Base-by-base conservation (phyloP, 2,329 filamentous ascomycete genomes). In the Diaporthe nobilis region DNA sequence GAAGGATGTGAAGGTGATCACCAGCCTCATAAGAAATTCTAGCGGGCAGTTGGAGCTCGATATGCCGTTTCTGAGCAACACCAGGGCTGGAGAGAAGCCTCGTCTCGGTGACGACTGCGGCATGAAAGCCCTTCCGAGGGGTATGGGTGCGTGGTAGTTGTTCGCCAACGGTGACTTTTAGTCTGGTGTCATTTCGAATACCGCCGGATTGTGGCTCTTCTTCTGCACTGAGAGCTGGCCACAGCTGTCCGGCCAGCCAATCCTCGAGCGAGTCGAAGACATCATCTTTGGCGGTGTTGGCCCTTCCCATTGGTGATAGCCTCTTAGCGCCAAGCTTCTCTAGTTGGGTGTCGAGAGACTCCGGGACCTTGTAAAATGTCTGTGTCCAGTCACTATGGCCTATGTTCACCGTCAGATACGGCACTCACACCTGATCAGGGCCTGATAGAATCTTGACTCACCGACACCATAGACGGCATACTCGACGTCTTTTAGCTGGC, bases 1-100 rank as follows among this genome's bases (percentile, higher is more conserved):
- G 94, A 1, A 95, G 85, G 3, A 95, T 87, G 0, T 93, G 92
- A 0, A 96, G 88, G 81, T 97, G 96, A 81, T 96, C 94, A 20
- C 94, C 94, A 2, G 92, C 90, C 53, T 89, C 88, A 83, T 96
- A 96, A 0, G 87, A 88, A 86, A 91, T 87, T 70, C 89, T 90
- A 0, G 87, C 89, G 0, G 94, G 94, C 1, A 96, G 87, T 76
- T 91, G 89, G 47, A 95, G 90, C 77, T 91, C 91, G 28, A 95
- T 89, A 77, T 93, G 88, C 34, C 90, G 89, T 85, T 95, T 95
- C 51, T 73, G 68, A 39, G 57, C 9, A 42, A 60, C 57, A 42
- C 57, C 57, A 13, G 57, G 57, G 12, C 34, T 60, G 20, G 57
- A 60, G 25, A 60, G 57, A 22, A 60, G 57, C 34, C 34, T 60